phyloP scores from a whole-genome alignment of 2,329 filamentous ascomycete species.

The Chrysoporthe cubensis region DNA sequence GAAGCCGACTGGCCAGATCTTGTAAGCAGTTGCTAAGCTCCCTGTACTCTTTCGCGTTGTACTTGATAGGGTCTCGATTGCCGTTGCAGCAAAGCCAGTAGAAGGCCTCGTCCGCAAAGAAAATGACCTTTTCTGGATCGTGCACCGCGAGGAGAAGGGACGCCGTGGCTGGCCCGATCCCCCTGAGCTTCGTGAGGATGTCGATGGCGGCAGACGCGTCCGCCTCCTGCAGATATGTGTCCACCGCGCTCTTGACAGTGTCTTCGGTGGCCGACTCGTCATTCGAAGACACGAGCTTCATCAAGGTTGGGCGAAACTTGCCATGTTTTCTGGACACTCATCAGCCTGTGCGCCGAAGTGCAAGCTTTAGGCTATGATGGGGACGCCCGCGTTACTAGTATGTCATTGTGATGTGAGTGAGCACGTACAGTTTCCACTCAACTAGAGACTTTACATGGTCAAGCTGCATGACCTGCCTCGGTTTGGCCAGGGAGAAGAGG shows the following conservation, averaged over 20 bases:
- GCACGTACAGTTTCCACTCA: constrained; percentile 71
- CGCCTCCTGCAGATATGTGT: constrained; percentile 44
- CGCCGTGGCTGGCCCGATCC: constrained; percentile 79
- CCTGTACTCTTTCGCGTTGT: constrained; percentile 70
- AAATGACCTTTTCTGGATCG: constrained; percentile 62
- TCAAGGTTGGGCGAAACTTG: constrained; percentile 63
- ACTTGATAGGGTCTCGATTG: constrained; percentile 62
- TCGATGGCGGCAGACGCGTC: constrained; percentile 51
- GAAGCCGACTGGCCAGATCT: constrained; percentile 51
- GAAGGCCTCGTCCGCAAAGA: constrained; percentile 82
- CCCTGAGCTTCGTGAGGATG: constrained; percentile 64
- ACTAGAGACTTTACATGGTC: constrained; percentile 64
- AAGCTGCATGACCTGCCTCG: constrained; percentile 51
- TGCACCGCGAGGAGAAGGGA: constrained; percentile 72
- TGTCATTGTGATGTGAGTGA: not conserved
- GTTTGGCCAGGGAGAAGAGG: constrained; percentile 44
- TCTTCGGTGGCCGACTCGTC: constrained; percentile 47
- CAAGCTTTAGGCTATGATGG: not conserved
- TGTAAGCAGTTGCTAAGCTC: constrained; percentile 52
- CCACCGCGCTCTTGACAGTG: constrained; percentile 58
- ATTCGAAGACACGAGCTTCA: constrained; percentile 67
- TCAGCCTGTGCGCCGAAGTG: constrained; percentile 4
- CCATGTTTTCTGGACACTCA: constrained; percentile 55
- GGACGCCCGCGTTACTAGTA: not conserved
- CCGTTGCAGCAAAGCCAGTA: constrained; percentile 69